Evolutionary conservation across 139 green algal genomes (phyloP).

Genomic region (Zygnema circumcarinatum): DNA sequence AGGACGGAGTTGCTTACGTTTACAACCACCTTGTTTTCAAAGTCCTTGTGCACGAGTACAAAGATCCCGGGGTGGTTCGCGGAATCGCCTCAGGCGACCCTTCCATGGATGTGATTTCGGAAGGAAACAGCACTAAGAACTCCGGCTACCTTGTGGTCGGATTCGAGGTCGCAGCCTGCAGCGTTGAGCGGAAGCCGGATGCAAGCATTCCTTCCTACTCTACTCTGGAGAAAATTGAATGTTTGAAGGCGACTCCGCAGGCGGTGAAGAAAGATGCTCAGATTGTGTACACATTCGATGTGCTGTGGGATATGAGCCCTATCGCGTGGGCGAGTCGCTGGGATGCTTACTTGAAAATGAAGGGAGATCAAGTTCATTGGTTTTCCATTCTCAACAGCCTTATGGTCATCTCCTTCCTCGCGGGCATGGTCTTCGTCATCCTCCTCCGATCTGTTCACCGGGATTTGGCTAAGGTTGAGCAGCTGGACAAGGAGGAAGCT

Average conservation of each 20-base stretch:
- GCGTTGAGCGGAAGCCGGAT: constrained; percentile 4
- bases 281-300: constrained; percentile 89
- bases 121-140: constrained; percentile 2
- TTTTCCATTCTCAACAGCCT: constrained; percentile 96
- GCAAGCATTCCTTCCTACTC: background rate
- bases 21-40: constrained; percentile 87
- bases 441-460: constrained; percentile 79
- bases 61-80: constrained; percentile 57
- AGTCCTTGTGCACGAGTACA: constrained; percentile 82
- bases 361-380: constrained; percentile 83
- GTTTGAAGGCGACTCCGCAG: constrained; percentile 25
- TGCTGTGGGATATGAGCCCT: constrained; percentile 84
- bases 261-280: constrained; percentile 76
- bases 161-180: constrained; percentile 90
- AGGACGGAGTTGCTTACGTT: constrained; percentile 80
- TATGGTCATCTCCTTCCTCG: constrained; percentile 94
- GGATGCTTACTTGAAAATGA: constrained; percentile 96
- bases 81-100: constrained; percentile 15
- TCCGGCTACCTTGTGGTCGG: constrained; percentile 84
- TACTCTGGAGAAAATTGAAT: constrained; percentile 18
- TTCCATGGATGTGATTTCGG: constrained; percentile 12
- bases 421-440: constrained; percentile 61
- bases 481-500: constrained; percentile 81
- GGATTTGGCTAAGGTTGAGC: constrained; percentile 91
- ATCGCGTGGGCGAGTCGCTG: constrained; percentile 90